A percentile compares a stretch with the other conserved stretches of the same genome.
Conservation (phyloP, 169 alveolate genomes). For the Cryptosporidium tyzzeri region DNA sequence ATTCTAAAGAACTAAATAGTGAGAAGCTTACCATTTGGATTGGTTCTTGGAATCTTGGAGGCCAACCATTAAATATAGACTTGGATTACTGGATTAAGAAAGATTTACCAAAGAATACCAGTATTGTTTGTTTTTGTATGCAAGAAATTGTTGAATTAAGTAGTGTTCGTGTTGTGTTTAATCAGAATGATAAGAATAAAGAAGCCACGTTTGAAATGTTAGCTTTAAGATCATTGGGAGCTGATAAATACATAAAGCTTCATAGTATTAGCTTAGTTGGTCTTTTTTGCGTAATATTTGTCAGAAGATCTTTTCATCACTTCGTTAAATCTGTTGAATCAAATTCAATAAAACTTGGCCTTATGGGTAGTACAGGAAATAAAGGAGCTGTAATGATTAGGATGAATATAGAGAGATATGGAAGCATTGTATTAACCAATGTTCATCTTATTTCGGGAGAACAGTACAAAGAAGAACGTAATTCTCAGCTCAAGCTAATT, state of each 20-base stretch:
- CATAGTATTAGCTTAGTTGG: conserved; percentile 89
- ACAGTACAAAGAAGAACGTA: conserved; percentile 85
- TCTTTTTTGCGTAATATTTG: conserved; percentile 83
- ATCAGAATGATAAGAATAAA: conserved; percentile 61
- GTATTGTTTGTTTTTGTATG: conserved; percentile 59
- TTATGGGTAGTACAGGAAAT: conserved; percentile 90
- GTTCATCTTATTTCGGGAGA: conserved; percentile 90
- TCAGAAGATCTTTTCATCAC: conserved; percentile 80
- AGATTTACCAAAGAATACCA: conserved; percentile 17
- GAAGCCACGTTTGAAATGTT: conserved; percentile 55
- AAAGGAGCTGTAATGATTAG: conserved; percentile 90
- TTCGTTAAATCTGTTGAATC: conserved; percentile 82
- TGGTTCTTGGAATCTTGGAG: conserved; percentile 83
- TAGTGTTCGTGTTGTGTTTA: conserved; percentile 59
- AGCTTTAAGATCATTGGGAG: conserved; percentile 48
- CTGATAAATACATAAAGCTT: conserved; percentile 78
- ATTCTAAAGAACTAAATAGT: conserved; percentile 1
- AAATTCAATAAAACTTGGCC: conserved; percentile 87
- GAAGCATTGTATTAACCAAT: conserved; percentile 80
- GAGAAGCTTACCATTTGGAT: conserved; percentile 75
- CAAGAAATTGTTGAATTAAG: conserved; percentile 67
- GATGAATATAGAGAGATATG: conserved; percentile 78
- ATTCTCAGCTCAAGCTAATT: conserved; percentile 82
- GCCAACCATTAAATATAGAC: conserved; percentile 12
- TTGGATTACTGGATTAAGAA: conserved; percentile 26